A percentile compares a stretch with the other conserved stretches of the same genome.
Evolutionary conservation across 2,329 filamentous ascomycete species (phyloP).

Genomic region (Pseudogymnoascus sp.): DNA sequence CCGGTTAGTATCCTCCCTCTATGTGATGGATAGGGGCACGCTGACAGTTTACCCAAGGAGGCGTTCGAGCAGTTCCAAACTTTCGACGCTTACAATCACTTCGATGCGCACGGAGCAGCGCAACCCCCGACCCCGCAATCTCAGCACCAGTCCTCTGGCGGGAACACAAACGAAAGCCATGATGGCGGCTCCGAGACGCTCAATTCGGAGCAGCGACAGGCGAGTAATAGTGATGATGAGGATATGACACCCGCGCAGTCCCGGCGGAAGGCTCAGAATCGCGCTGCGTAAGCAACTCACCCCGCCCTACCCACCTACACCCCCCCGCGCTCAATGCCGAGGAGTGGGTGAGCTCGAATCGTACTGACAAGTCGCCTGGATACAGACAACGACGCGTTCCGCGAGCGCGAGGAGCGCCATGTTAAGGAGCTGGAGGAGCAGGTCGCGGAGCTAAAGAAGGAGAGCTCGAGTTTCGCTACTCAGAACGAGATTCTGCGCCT

Average conservation of each 20-base stretch:
- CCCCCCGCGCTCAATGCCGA: not conserved
- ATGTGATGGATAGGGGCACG: slow-evolving; percentile 21
- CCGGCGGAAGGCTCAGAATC: slow-evolving; percentile 64
- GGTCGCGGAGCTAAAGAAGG: slow-evolving; percentile 68
- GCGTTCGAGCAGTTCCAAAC: slow-evolving; percentile 25
- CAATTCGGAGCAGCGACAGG: slow-evolving; percentile 23
- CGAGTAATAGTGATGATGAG: slow-evolving; percentile 38
- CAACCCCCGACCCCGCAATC: slow-evolving; percentile 24
- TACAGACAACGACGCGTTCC: slow-evolving; percentile 85
- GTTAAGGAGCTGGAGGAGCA: slow-evolving; percentile 90
- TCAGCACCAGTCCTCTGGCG: slow-evolving; percentile 23
- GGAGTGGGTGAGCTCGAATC: not conserved
- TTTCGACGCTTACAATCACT: slow-evolving; percentile 26
- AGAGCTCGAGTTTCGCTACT: slow-evolving; percentile 62
- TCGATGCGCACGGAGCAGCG: slow-evolving; percentile 18
- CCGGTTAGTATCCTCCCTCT: slow-evolving; percentile 27
- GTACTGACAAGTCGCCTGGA: slow-evolving; percentile 2
- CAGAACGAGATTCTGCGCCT: slow-evolving; percentile 85
- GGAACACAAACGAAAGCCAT: not conserved
- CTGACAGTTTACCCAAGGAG: slow-evolving; percentile 20
- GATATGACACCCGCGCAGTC: slow-evolving; percentile 49
- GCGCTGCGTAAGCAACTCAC: slow-evolving; percentile 56
- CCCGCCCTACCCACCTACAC: not conserved
- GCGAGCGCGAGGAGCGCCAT: slow-evolving; percentile 89
- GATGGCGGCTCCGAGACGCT: not conserved